Percentiles rank a stretch among this genome's conserved stretches.
Evolutionary conservation across 208 protist genomes (phyloP).

Genomic region (Trypanosoma mega): DNA sequence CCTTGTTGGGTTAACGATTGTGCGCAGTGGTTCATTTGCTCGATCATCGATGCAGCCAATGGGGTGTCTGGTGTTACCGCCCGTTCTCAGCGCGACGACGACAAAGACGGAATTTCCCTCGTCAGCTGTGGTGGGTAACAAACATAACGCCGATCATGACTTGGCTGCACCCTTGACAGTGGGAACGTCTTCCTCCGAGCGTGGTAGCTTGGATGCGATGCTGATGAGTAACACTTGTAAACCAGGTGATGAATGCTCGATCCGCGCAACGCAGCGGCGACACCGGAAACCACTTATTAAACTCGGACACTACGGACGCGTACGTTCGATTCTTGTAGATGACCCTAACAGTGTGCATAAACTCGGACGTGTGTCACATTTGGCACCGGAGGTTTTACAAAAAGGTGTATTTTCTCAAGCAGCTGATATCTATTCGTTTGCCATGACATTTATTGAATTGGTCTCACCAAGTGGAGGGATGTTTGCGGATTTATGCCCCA

Average conservation of each 20-base stretch:
- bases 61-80: too few species aligned
- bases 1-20: conserved; percentile 15
- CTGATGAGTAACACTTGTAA: neutral
- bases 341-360: conserved; percentile 27
- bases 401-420: conserved; percentile 44
- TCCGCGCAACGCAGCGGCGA: conserved; percentile 3
- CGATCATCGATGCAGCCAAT: neutral
- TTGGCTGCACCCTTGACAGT: neutral
- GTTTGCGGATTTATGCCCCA: conserved; percentile 46
- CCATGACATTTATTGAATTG: conserved; percentile 84
- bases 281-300: conserved; percentile 32
- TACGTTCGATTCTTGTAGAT: conserved; percentile 33
- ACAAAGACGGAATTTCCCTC: neutral
- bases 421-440: conserved; percentile 81
- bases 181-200: neutral
- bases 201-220: neutral
- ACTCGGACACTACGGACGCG: conserved; percentile 31
- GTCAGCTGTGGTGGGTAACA: neutral
- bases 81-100: too few species aligned
- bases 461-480: conserved; percentile 44
- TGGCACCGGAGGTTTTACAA: conserved; percentile 60
- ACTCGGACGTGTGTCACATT: conserved; percentile 57
- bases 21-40: conserved; percentile 18
- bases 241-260: neutral
- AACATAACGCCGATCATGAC: neutral